These are phyloP conservation scores for Houttuynia cordata DNA, from an alignment of 164 flowering plant species.

Conservation along the genomic window DNA sequence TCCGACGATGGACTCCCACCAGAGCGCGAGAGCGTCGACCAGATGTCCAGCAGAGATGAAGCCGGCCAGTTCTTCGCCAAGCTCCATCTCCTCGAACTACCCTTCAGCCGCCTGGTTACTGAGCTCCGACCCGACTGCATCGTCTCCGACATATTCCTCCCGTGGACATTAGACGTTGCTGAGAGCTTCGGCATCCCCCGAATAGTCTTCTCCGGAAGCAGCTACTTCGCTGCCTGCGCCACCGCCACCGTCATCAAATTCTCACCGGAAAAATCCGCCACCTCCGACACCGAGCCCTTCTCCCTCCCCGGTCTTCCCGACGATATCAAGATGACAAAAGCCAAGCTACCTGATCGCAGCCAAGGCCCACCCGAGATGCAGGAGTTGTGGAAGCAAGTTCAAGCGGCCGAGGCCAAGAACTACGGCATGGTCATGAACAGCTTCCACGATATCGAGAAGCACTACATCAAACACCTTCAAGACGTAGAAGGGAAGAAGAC, in stretches of 20 bases:
- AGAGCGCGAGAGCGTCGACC: slow-evolving; percentile 19
- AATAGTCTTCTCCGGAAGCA: slow-evolving; percentile 33
- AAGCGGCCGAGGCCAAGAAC: slow-evolving; percentile 11
- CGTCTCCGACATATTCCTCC: slow-evolving; percentile 40
- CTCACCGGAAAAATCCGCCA: slow-evolving; percentile 21
- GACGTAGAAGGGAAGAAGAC: slow-evolving; percentile 10
- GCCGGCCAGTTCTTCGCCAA: slow-evolving; percentile 15
- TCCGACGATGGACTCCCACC: slow-evolving; percentile 27
- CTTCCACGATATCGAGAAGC: slow-evolving; percentile 28
- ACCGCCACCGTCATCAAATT: slow-evolving; percentile 6
- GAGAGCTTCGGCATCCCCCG: slow-evolving; percentile 34
- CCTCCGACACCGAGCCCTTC: slow-evolving; percentile 31
- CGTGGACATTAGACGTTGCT: slow-evolving; percentile 41
- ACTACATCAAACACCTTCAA: slow-evolving; percentile 13
- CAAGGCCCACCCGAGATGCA: background rate
- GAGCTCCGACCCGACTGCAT: slow-evolving; percentile 30
- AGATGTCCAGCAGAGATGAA: slow-evolving; percentile 1
- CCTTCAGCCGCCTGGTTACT: slow-evolving; percentile 22
- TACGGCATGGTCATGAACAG: slow-evolving; percentile 27
- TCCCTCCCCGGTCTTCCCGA: slow-evolving; percentile 37
- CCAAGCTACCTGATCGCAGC: slow-evolving; percentile 14
- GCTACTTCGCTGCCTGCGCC: slow-evolving; percentile 27
- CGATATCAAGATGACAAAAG: slow-evolving; percentile 13
- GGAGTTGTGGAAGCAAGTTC: background rate
- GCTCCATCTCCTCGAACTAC: slow-evolving; percentile 13